Percentiles rank a stretch among this genome's conserved stretches.
phyloP scores from a whole-genome alignment of 352 stramenopile species.

The Pythium volutum region DNA sequence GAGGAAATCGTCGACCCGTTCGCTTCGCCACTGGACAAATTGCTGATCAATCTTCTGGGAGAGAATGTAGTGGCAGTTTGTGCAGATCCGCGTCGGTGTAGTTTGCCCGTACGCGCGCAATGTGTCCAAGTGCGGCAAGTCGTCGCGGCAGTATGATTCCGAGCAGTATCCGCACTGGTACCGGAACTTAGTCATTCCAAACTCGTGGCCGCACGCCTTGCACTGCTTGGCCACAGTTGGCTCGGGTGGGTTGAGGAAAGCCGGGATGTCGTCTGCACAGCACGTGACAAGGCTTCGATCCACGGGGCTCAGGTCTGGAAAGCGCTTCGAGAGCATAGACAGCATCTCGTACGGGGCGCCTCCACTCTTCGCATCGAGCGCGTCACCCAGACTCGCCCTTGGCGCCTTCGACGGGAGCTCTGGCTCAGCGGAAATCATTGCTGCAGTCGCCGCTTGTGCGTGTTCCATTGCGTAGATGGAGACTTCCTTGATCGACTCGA shows the following conservation, averaged over 20 bases:
- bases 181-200: slow-evolving; percentile 81
- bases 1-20: slow-evolving; percentile 79
- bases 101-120: slow-evolving; percentile 70
- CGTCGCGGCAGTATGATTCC: slow-evolving; percentile 74
- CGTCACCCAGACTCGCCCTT: slow-evolving; percentile 10
- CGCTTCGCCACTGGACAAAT: slow-evolving; percentile 71
- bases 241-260: slow-evolving; percentile 60
- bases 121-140: slow-evolving; percentile 54
- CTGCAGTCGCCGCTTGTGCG: slow-evolving; percentile 58
- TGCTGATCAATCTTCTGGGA: slow-evolving; percentile 76
- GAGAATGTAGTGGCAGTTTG: slow-evolving; percentile 67
- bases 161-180: slow-evolving; percentile 84
- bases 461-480: slow-evolving; percentile 75
- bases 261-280: slow-evolving; percentile 46
- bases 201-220: slow-evolving; percentile 66
- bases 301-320: slow-evolving; percentile 68
- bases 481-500: slow-evolving; percentile 72
- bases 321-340: slow-evolving; percentile 73
- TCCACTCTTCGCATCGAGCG: slow-evolving; percentile 16
- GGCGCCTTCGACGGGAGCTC: slow-evolving; percentile 24
- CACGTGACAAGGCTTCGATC: slow-evolving; percentile 73
- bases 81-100: slow-evolving; percentile 57
- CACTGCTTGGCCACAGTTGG: slow-evolving; percentile 56
- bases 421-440: slow-evolving; percentile 52
- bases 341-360: slow-evolving; percentile 39